Conservation (phyloP, 1,284 basidiomycete species). For the Moniliophthora roreri region DNA sequence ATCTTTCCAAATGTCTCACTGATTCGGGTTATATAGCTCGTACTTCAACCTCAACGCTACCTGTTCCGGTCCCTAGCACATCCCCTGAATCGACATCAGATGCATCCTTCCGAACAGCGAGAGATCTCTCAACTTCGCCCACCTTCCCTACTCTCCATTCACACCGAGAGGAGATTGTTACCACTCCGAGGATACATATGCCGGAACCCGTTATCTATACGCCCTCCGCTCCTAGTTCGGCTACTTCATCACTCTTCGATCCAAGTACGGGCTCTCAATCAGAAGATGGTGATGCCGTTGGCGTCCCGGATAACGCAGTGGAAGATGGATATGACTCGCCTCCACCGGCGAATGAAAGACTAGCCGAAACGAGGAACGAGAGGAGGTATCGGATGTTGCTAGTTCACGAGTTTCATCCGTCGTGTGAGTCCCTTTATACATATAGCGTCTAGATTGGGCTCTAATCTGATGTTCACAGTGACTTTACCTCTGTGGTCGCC, state of each 20-base stretch:
- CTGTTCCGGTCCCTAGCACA: not conserved
- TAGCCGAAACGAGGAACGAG: slow-evolving; percentile 52
- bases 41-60: not conserved
- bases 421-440: slow-evolving; percentile 44
- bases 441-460: slow-evolving; percentile 1
- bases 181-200: slow-evolving; percentile 16
- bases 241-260: slow-evolving; percentile 29
- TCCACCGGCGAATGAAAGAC: slow-evolving; percentile 42
- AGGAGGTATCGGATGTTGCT: slow-evolving; percentile 59
- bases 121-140: slow-evolving; percentile 4
- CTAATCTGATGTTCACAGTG: slow-evolving; percentile 39
- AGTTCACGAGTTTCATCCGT: slow-evolving; percentile 67
- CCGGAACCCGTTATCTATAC: slow-evolving; percentile 32
- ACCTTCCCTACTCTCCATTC: not conserved
- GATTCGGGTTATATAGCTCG: not conserved
- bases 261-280: slow-evolving; percentile 25
- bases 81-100: slow-evolving; percentile 1
- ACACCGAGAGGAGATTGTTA: slow-evolving; percentile 17
- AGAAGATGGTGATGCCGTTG: slow-evolving; percentile 15
- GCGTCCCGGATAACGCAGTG: slow-evolving; percentile 9
- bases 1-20: not conserved
- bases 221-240: slow-evolving; percentile 22
- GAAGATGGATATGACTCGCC: slow-evolving; percentile 42
- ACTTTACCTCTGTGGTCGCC: slow-evolving; percentile 74
- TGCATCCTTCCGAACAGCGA: not conserved